Evolutionary conservation across 1,284 basidiomycete genomes (phyloP).

Genomic region (Tilletia indica): DNA sequence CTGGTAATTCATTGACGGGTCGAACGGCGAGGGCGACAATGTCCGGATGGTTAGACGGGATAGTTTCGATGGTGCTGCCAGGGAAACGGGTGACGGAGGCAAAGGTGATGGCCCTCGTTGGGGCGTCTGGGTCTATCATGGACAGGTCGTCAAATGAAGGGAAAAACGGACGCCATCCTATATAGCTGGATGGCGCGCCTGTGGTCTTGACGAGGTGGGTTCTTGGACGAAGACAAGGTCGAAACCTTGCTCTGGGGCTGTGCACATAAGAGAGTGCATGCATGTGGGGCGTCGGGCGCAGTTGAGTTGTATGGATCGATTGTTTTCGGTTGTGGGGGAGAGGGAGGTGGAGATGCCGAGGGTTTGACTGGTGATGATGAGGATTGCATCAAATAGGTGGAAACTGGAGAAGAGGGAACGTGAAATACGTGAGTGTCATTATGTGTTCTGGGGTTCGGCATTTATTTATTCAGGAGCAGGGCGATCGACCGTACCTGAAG

Average conservation of each 20-base stretch:
- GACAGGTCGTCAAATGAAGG: background rate
- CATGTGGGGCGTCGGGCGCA: background rate
- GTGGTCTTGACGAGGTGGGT: background rate
- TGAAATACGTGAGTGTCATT: too few species aligned
- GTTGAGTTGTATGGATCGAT: slow-evolving; percentile 1
- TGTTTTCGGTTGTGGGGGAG: too few species aligned
- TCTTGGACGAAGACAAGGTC: slow-evolving; percentile 4
- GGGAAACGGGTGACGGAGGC: background rate
- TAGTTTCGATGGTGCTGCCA: background rate
- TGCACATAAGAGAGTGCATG: background rate
- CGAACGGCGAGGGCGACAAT: background rate
- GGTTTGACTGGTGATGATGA: too few species aligned
- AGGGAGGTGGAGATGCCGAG: too few species aligned
- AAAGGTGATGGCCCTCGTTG: background rate
- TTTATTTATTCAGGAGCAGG: too few species aligned
- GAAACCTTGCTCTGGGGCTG: background rate
- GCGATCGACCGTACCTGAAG: too few species aligned
- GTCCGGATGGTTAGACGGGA: background rate
- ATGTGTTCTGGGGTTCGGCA: too few species aligned
- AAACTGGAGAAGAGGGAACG: too few species aligned
- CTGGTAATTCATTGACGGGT: background rate
- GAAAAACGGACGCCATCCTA: background rate
- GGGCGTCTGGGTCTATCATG: background rate
- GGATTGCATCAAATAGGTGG: too few species aligned
- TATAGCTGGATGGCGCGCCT: background rate